Evolutionary conservation across 2,329 filamentous ascomycete species (phyloP), one percentile per base, ranked within the genome.

Genomic region (Trichoderma sp.): DNA sequence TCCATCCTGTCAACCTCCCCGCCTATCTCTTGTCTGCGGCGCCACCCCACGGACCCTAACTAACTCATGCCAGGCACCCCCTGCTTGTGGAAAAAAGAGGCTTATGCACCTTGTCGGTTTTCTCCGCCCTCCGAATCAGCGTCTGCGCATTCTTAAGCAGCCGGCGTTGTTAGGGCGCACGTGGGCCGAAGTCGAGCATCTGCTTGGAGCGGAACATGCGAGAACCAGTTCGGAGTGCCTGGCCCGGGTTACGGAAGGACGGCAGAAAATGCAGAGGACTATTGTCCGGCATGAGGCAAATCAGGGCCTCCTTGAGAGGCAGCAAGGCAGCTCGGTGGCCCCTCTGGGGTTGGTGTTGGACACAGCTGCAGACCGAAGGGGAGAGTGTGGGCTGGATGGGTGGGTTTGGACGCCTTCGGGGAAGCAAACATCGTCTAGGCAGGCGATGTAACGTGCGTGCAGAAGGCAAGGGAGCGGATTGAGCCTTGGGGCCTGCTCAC

Each of bases 41-140:
- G 59, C 59, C 59, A 62, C 59, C 59, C 59, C 59, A 39, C 59
- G 59, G 57, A 3, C 59, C 32, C 59, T 62, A 61, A 58, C 28
- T n/a, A 58, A 28, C 6, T 43, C 39, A 43, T 34, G 23, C 32
- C 20, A 62, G 13, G 59, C 59, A 26, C 5, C 36, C 59, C 59
- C 59, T 63, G 59, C 34, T 47, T 28, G 23, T 43, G 6, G 3
- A 9, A 6, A 26, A 71, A 58, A 43, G 34, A 63, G 30, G 13
- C 53, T 61, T 62, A 32, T 68, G 65, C 67, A 32, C 30, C 32
- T 36, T 23, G 47, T 64, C 12, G 43, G 39, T 34, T 50, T 70
- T 59, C 58, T 58, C 64, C 64, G 50, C 15, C 4, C 64, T 3
- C 30, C 71, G 36, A 72, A 72, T 72, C 71, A 70, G 71, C 71